Conservation (phyloP, 805 yeast genomes). For the Nakazawaea molendinolei region DNA sequence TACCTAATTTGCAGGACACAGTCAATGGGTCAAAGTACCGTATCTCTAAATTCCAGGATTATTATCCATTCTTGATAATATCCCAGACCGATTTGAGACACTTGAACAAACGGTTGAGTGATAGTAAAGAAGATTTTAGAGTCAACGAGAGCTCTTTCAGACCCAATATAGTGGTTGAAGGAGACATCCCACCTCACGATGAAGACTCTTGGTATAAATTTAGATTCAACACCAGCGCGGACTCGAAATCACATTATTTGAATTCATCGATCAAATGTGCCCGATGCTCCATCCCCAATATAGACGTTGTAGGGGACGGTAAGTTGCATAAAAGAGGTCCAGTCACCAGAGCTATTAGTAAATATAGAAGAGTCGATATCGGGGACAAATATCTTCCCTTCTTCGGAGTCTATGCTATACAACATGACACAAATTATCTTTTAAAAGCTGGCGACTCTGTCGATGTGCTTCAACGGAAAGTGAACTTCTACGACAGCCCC, state of each 20-base stretch:
- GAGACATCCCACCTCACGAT: constrained; percentile 17
- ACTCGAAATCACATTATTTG: constrained; percentile 14
- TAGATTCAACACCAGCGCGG: constrained; percentile 13
- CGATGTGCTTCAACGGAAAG: constrained; percentile 17
- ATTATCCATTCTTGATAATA: constrained; percentile 21
- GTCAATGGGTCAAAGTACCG: constrained; percentile 11
- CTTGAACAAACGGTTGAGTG: constrained; percentile 14
- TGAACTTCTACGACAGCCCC: constrained; percentile 10
- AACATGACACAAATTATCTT: constrained; percentile 16
- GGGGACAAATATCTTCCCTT: constrained; percentile 18
- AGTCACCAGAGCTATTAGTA: constrained; percentile 19
- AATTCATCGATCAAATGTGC: constrained; percentile 20
- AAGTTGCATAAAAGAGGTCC: constrained; percentile 16
- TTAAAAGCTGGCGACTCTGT: constrained; percentile 20
- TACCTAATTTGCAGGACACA: constrained; percentile 4
- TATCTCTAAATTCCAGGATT: constrained; percentile 22
- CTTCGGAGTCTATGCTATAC: constrained; percentile 23
- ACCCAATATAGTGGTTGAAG: constrained; percentile 21
- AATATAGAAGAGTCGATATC: constrained; percentile 23
- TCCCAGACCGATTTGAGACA: constrained; percentile 18
- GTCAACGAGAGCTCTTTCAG: constrained; percentile 19
- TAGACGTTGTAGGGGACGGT: constrained; percentile 12
- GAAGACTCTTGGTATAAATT: constrained; percentile 22
- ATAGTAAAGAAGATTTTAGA: constrained; percentile 10
- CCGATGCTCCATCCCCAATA: constrained; percentile 23